A percentile compares a stretch with the other conserved stretches of the same genome.
These are phyloP conservation scores for Calonectria pseudoturangicola DNA, from an alignment of 2,329 filamentous ascomycete species.

Conservation along the genomic window DNA sequence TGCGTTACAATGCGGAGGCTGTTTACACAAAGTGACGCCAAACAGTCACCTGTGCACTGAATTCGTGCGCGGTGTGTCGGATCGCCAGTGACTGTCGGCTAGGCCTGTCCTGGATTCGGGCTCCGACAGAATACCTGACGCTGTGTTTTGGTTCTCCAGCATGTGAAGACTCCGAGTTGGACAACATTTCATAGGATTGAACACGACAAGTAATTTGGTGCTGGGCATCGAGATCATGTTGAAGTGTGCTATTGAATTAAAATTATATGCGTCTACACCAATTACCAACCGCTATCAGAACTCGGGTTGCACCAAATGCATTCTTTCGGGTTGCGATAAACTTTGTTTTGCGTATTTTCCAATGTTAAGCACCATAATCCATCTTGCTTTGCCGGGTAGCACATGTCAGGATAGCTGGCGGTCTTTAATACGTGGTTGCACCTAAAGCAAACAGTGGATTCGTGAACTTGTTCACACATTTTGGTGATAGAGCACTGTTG, in stretches of 20 bases:
- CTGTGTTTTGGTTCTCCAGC: neutral
- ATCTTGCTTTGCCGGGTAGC: neutral
- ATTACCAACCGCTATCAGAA: too few species aligned
- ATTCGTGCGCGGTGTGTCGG: neutral
- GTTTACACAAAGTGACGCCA: neutral
- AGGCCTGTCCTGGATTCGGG: neutral
- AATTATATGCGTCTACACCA: neutral
- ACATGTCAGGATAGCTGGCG: neutral
- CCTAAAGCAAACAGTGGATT: neutral
- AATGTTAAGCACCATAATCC: neutral
- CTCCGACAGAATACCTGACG: neutral
- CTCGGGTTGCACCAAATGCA: neutral
- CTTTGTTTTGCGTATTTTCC: neutral
- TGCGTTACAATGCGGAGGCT: neutral
- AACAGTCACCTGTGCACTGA: neutral
- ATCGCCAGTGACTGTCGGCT: constrained; percentile 4
- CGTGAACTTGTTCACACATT: neutral
- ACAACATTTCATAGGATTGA: neutral
- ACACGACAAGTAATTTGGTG: neutral
- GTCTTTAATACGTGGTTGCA: neutral
- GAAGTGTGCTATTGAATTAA: neutral
- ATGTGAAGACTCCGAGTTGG: constrained; percentile 22
- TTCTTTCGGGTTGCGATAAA: neutral
- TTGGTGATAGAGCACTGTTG: neutral
- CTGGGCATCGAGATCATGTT: neutral